Evolutionary conservation across 495 filamentous ascomycete species (phyloP), one percentile per base, ranked within the genome.

Genomic region (Cairneyella variabilis): DNA sequence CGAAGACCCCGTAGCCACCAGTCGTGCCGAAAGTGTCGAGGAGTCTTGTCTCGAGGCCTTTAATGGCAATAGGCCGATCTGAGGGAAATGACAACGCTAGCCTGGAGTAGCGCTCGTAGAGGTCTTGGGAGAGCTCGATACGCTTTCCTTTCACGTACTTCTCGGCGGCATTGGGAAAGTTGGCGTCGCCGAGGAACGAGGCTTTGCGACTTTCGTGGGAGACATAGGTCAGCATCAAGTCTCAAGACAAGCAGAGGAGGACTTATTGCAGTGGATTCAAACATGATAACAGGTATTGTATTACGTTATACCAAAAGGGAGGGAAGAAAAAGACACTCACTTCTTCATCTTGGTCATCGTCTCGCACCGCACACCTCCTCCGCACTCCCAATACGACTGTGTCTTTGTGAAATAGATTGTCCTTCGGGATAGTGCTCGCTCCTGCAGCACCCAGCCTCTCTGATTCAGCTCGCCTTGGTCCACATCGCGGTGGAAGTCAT

Each of bases 121-220:
- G 49, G 37, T 42, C 27, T 43, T 52, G 37, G 30, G 11, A 43
- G 39, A 52, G 49, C 7, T 36, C 27, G 17, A 52, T 41, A 1
- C 51, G 44, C 28, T 5, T 41, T 9, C 32, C 30, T 48, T 52
- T 23, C 21, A 30, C 14, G 34, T 42, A 27, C 14, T 12, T 6
- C n/a, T 47, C 9, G 3, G 27, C 47, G 11, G 28, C n/a, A 12
- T 61, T 37, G 0, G 72, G 71, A 34, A 72, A 72, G 50, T 70
- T 56, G 0, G 70, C 41, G 43, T 73, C 71, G 0, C 66, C 69
- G 2, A 73, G 62, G 42, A 71, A 69, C 3, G 59, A 56, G 14
- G 66, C 9, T 61, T 59, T 17, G 47, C 14, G 11, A 18, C 42
- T 34, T 21, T 18, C 8, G 17, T 17, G 14, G 16, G 23, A 38